phyloP scores from a whole-genome alignment of 2,329 filamentous ascomycete genomes.

The Fusarium buharicum region DNA sequence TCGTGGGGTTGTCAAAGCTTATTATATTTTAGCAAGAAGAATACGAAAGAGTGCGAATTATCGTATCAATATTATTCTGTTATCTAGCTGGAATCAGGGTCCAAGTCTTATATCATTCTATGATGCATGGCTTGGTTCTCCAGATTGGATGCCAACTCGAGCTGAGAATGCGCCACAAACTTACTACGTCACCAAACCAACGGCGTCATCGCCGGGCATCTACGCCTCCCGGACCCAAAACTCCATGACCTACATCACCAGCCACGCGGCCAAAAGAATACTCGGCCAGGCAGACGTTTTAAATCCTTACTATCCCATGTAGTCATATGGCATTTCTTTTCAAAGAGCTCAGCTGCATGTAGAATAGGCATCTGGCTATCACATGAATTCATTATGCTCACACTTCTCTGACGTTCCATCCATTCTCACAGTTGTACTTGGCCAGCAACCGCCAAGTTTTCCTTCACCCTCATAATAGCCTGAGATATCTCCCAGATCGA shows the following conservation, averaged over 20 bases:
- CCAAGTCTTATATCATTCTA: conserved; percentile 21
- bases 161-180: conserved; percentile 36
- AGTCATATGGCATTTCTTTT: background rate
- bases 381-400: background rate
- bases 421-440: background rate
- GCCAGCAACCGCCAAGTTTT: background rate
- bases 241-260: conserved; percentile 25
- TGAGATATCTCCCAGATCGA: conserved; percentile 20
- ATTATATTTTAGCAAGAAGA: background rate
- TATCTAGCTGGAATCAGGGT: background rate
- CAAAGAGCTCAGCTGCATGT: background rate
- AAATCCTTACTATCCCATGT: background rate
- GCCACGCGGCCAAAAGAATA: conserved; percentile 2
- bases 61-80: background rate
- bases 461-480: background rate
- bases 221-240: conserved; percentile 13
- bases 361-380: background rate
- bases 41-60: background rate
- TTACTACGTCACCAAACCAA: conserved; percentile 39
- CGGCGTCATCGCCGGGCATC: conserved; percentile 36
- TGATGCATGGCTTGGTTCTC: conserved; percentile 3
- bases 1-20: background rate
- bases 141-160: background rate
- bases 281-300: background rate
- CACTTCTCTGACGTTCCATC: background rate